Conservation (phyloP, 2,329 filamentous ascomycete species). For the Colletotrichum scovillei region DNA sequence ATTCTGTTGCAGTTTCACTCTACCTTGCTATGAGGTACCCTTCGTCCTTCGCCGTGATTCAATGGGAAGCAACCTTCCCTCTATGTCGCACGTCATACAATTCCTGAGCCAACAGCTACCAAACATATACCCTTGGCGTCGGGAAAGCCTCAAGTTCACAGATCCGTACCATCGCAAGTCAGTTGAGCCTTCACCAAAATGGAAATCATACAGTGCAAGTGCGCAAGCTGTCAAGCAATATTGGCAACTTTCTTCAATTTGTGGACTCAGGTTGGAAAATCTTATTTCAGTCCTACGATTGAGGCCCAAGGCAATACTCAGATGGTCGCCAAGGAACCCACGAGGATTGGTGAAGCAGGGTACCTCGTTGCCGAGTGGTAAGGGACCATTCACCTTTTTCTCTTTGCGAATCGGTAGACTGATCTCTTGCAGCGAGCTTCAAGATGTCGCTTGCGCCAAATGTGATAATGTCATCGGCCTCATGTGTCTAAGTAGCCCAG, state of each 20-base stretch:
- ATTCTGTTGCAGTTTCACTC: background rate
- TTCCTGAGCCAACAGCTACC: too few relatives aligned
- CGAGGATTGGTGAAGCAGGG: constrained; percentile 44
- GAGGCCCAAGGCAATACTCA: constrained; percentile 39
- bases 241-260: constrained; percentile 49
- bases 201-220: constrained; percentile 50
- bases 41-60: background rate
- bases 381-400: background rate
- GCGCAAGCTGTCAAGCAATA: constrained; percentile 44
- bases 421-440: constrained; percentile 46
- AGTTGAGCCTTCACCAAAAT: constrained; percentile 39
- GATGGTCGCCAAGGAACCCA: constrained; percentile 39
- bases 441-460: constrained; percentile 47
- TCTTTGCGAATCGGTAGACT: background rate
- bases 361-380: constrained; percentile 52
- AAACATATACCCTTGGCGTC: background rate
- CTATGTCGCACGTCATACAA: background rate
- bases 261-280: constrained; percentile 54
- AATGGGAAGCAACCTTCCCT: background rate
- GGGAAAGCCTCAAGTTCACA: background rate
- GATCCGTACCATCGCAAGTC: background rate
- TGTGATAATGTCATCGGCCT: constrained; percentile 49
- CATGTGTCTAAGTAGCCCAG: constrained; percentile 46
- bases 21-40: background rate
- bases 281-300: constrained; percentile 51